phyloP scores from a whole-genome alignment of 306 rosid genomes.

The Quercus robur region DNA sequence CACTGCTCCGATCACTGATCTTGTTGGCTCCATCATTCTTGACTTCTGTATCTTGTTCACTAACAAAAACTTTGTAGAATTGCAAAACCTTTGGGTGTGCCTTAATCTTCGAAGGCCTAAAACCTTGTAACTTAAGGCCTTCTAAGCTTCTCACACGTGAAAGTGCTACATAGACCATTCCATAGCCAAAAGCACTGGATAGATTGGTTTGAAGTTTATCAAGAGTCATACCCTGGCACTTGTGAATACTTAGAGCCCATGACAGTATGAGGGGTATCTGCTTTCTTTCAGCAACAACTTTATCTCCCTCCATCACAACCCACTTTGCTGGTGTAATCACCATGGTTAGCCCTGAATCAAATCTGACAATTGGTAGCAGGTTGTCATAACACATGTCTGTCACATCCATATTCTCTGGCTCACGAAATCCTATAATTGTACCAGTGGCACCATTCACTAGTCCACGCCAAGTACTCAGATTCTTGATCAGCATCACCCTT shows the following conservation, averaged over 20 bases:
- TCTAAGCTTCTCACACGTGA: conserved; percentile 46
- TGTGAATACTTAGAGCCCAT: conserved; percentile 60
- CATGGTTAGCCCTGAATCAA: conserved; percentile 37
- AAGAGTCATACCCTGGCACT: conserved; percentile 64
- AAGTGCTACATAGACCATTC: conserved; percentile 57
- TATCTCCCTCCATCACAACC: conserved; percentile 32
- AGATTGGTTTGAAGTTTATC: conserved; percentile 40
- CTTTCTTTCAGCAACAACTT: conserved; percentile 37
- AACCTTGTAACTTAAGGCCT: conserved; percentile 45
- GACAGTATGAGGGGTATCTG: conserved; percentile 57
- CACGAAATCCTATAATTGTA: conserved; percentile 26
- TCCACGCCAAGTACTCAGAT: conserved; percentile 28
- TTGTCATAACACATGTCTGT: conserved; percentile 14
- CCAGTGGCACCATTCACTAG: conserved; percentile 64
- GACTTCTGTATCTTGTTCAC: neutral
- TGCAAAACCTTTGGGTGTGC: conserved; percentile 39
- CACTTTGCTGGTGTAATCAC: conserved; percentile 33
- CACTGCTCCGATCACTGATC: conserved; percentile 1
- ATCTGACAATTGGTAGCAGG: conserved; percentile 38
- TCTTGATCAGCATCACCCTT: conserved; percentile 58
- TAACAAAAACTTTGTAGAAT: conserved; percentile 30
- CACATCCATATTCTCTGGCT: neutral
- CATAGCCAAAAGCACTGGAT: conserved; percentile 39
- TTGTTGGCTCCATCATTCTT: conserved; percentile 7
- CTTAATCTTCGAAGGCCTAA: conserved; percentile 29